Evolutionary conservation across 2,329 filamentous ascomycete genomes (phyloP).

Genomic region (Chrysosporium keratinophilum): DNA sequence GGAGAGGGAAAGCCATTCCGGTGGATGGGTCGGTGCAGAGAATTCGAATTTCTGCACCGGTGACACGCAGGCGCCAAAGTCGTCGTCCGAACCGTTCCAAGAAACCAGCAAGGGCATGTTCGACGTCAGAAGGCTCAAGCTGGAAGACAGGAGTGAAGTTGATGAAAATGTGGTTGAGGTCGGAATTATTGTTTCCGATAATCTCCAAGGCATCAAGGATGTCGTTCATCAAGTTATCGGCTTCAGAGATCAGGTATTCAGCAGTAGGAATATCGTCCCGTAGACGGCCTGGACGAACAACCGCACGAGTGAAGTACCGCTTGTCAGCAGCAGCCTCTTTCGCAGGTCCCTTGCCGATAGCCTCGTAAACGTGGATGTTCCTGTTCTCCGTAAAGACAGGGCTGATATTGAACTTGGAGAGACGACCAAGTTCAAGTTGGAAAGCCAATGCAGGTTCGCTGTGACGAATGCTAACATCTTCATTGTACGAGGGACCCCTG

Average conservation of each 20-base stretch:
- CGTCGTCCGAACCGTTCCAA: slow-evolving; percentile 91
- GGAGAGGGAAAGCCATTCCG: slow-evolving; percentile 77
- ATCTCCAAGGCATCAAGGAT: slow-evolving; percentile 97
- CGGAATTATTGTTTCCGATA: slow-evolving; percentile 97
- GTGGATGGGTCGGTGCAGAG: slow-evolving; percentile 86
- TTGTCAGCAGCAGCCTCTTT: slow-evolving; percentile 62
- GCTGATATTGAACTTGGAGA: slow-evolving; percentile 96
- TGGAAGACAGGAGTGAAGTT: slow-evolving; percentile 98
- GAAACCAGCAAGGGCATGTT: slow-evolving; percentile 88
- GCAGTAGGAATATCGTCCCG: slow-evolving; percentile 97
- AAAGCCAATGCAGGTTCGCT: slow-evolving; percentile 93
- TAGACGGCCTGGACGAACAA: slow-evolving; percentile 85
- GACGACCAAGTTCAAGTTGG: slow-evolving; percentile 89
- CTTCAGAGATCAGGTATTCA: slow-evolving; percentile 95
- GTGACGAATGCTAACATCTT: slow-evolving; percentile 94
- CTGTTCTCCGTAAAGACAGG: slow-evolving; percentile 98
- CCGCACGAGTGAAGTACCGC: slow-evolving; percentile 94
- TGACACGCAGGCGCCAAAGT: slow-evolving; percentile 91
- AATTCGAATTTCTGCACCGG: slow-evolving; percentile 95
- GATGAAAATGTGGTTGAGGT: slow-evolving; percentile 99
- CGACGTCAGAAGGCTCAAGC: slow-evolving; percentile 76
- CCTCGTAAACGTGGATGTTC: slow-evolving; percentile 98
- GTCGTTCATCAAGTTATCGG: slow-evolving; percentile 91
- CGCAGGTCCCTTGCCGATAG: slow-evolving; percentile 84
- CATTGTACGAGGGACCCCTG: slow-evolving; percentile 78